Base-by-base conservation (phyloP, 1,284 basidiomycete genomes). In the Coriolopsis trogii region DNA sequence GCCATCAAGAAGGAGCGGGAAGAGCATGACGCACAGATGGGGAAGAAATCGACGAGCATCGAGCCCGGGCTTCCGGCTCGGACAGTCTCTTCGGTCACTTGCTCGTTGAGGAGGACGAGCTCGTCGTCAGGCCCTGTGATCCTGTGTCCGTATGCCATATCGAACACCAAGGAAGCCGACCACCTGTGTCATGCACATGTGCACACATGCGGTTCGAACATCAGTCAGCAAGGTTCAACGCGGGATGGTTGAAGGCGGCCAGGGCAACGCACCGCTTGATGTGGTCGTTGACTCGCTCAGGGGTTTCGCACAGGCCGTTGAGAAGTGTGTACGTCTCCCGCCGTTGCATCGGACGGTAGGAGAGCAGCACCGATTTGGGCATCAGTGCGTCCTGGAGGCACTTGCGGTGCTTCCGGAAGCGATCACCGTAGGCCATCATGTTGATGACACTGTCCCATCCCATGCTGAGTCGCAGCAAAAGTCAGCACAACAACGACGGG, bases 401-500 rank as follows among this genome's bases (percentile, higher is more conserved):
- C 48, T 61, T 59, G 28, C 69, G 65, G 25, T 67, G 64, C 49
- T 63, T 65, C 21, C 67, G 62, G 57, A 67, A 70, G 13, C 50
- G 52, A 5, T 64, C 61, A n/a, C 63, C 65, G 25, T 69, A 71
- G 3, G 55, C 61, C 41, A 61, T 55, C 41, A 62, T 63, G 29
- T 60, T 61, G 31, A 63, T 55, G n/a, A 60, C 59, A 41, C 46
- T 58, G 29, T 60, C 56, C 62, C 63, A 62, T 18, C 58, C 57
- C 59, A 64, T 62, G n/a, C 58, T 66, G 29, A 13, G 40, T 15
- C 10, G 40, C n/a, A 7, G 21, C 8, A 29, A 10, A 23, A 21
- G 18, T 39, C 48, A 29, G 46, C 20, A 8, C 25, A 3, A 5
- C 2, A 20, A 6, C 26, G 33, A 18, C 20, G 15, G 2, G 44